These are phyloP conservation scores for Scenedesmus sp. DNA, from an alignment of 163 green algal genomes.

Conservation along the genomic window DNA sequence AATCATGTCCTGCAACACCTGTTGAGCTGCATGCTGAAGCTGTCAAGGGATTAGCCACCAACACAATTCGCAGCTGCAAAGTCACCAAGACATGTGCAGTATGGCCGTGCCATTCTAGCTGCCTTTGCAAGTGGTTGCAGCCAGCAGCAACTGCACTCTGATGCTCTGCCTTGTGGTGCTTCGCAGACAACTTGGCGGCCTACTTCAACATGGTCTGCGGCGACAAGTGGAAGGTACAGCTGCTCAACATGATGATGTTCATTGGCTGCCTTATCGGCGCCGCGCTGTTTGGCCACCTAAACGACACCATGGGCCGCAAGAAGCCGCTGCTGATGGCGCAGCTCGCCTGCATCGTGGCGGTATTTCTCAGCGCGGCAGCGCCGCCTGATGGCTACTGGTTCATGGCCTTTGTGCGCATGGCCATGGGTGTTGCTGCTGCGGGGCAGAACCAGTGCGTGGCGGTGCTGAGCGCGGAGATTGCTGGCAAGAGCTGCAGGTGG, in stretches of 20 bases:
- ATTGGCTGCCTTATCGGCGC: slow-evolving; percentile 51
- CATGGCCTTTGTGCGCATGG: not conserved
- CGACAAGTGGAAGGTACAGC: slow-evolving; percentile 1
- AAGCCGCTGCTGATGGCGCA: not conserved
- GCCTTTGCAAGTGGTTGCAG: not conserved
- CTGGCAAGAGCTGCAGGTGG: not conserved
- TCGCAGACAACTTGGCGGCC: not conserved
- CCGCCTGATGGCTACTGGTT: not conserved
- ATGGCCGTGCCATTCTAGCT: too few relatives aligned
- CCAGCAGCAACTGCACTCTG: not conserved
- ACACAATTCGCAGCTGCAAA: too few relatives aligned
- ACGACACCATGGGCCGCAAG: slow-evolving; percentile 8
- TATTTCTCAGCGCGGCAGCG: not conserved
- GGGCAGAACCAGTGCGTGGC: not conserved
- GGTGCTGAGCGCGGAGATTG: slow-evolving; percentile 2
- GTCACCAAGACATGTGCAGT: too few relatives aligned
- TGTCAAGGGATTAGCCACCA: too few relatives aligned
- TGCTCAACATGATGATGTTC: slow-evolving; percentile 53
- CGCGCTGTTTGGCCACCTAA: slow-evolving; percentile 38
- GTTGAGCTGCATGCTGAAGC: not conserved
- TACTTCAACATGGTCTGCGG: slow-evolving; percentile 53
- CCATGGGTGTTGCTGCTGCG: not conserved
- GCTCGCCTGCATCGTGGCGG: not conserved
- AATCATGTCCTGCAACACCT: not conserved
- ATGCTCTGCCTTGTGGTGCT: not conserved